Evolutionary conservation across 805 yeast genomes (phyloP).

Genomic region (Candida stauntonica): DNA sequence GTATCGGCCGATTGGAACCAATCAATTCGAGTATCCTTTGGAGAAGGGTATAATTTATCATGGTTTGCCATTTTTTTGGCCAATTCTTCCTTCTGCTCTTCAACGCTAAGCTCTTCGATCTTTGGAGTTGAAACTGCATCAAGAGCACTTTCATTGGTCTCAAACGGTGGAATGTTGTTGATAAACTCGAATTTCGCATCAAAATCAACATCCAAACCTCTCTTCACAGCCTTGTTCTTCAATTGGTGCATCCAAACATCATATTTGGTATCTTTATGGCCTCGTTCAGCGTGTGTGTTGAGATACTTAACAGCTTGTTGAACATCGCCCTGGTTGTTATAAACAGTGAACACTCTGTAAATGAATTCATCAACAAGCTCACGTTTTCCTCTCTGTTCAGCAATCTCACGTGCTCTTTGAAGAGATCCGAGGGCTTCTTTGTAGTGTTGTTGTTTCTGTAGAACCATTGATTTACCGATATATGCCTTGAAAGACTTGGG

Average conservation of each 20-base stretch:
- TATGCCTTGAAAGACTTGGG: constrained; percentile 43
- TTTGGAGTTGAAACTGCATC: constrained; percentile 1
- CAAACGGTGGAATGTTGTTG: constrained; percentile 11
- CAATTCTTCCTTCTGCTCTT: constrained; percentile 19
- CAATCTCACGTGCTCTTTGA: constrained; percentile 39
- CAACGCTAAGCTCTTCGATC: constrained; percentile 5
- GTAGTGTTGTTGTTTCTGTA: constrained; percentile 38
- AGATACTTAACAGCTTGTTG: constrained; percentile 38
- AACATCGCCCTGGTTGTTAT: constrained; percentile 36
- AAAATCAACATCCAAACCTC: constrained; percentile 6
- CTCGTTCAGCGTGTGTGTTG: constrained; percentile 35
- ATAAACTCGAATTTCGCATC: constrained; percentile 5
- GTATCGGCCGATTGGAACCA: constrained; percentile 64
- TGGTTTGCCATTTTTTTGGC: constrained; percentile 23
- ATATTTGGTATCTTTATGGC: constrained; percentile 27
- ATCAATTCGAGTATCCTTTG: constrained; percentile 45
- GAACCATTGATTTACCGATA: constrained; percentile 40
- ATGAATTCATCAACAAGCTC: constrained; percentile 40
- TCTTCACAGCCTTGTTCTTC: constrained; percentile 18
- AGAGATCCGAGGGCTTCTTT: constrained; percentile 41
- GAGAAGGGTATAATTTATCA: constrained; percentile 20
- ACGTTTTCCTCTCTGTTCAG: constrained; percentile 39
- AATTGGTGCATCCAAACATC: constrained; percentile 21
- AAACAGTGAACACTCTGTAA: constrained; percentile 39
- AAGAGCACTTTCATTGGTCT: constrained; percentile 1